Percentiles rank a stretch among this genome's conserved stretches.
Conservation (phyloP, 2,329 filamentous ascomycete genomes). For the Microthyrium microscopicum region DNA sequence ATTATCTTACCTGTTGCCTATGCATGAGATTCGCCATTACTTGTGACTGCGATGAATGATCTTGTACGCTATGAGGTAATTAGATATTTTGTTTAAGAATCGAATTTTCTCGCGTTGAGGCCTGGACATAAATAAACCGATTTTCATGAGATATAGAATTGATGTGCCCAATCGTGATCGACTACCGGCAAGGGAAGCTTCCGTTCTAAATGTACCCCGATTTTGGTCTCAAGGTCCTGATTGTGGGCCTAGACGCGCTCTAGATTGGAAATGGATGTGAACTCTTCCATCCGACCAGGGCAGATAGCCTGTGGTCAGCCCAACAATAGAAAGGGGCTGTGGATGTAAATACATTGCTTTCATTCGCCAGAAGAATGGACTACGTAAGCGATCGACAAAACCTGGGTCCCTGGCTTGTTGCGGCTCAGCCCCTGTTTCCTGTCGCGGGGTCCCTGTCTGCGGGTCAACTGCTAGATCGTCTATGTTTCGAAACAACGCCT, state of each 20-base stretch:
- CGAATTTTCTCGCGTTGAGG: neutral
- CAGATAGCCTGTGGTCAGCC: neutral
- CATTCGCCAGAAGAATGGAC: slow-evolving; percentile 3
- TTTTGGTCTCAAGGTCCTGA: slow-evolving; percentile 5
- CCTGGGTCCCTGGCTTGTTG: neutral
- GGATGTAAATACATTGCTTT: slow-evolving; percentile 1
- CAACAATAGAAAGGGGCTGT: slow-evolving; percentile 4
- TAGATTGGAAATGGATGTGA: slow-evolving; percentile 1
- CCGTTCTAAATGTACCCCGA: slow-evolving; percentile 1
- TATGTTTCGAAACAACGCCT: no score
- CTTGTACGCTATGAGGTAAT: slow-evolving; percentile 1
- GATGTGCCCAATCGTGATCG: slow-evolving; percentile 3
- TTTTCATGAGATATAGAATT: slow-evolving; percentile 1
- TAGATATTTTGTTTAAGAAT: slow-evolving; percentile 3
- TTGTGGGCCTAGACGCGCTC: slow-evolving; percentile 2
- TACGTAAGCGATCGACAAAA: slow-evolving; percentile 1
- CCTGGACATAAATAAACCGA: slow-evolving; percentile 1
- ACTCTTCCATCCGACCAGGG: no score
- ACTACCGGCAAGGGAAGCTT: slow-evolving; percentile 1
- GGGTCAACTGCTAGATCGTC: no score
- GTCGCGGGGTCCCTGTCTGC: no score
- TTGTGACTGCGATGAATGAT: neutral
- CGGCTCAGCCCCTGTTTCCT: no score
- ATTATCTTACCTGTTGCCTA: slow-evolving; percentile 1
- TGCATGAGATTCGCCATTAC: slow-evolving; percentile 3